These are phyloP conservation scores for Entamoeba invadens DNA, from an alignment of 208 protist species.

Conservation along the genomic window DNA sequence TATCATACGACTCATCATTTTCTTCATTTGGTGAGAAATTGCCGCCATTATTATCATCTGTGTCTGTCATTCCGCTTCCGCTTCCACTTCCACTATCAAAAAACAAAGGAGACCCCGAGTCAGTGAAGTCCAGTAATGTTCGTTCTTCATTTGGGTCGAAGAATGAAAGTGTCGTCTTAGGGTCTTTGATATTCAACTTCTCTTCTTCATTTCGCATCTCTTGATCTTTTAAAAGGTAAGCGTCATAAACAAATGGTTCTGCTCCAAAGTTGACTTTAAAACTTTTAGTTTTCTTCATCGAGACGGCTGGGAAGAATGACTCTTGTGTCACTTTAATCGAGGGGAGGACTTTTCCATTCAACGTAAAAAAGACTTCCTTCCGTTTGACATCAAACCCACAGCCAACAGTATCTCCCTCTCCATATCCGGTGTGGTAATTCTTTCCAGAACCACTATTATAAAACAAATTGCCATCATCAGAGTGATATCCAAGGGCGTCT, in stretches of 20 bases:
- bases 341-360: neutral
- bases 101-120: too few species aligned
- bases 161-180: neutral
- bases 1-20: too few species aligned
- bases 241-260: neutral
- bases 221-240: neutral
- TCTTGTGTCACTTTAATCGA: neutral
- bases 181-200: neutral
- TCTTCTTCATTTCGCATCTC: neutral
- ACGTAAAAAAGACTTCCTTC: neutral
- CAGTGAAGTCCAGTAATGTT: too few species aligned
- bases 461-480: neutral
- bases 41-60: too few species aligned
- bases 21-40: too few species aligned
- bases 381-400: neutral
- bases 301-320: neutral
- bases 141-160: too few species aligned
- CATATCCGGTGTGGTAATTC: neutral
- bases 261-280: neutral
- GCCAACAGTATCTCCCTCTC: neutral
- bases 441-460: neutral
- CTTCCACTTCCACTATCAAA: too few species aligned
- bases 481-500: neutral
- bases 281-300: neutral
- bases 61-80: too few species aligned